phyloP scores from a whole-genome alignment of 345 rosid genomes.

The Camelina laxa region DNA sequence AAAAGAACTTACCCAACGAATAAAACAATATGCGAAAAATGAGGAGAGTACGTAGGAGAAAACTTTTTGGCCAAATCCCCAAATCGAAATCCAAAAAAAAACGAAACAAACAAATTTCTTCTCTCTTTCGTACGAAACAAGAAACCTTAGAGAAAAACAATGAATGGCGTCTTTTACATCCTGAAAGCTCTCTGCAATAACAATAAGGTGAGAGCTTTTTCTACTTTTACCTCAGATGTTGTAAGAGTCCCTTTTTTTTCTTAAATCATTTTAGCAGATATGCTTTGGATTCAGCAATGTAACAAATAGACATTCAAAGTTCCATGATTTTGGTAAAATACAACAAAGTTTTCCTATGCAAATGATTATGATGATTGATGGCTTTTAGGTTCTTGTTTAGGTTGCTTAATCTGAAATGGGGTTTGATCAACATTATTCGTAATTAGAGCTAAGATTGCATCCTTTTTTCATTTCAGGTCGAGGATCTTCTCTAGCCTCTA shows the following conservation, averaged over 20 bases:
- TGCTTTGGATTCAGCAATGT: background rate
- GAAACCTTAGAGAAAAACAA: conserved; percentile 16
- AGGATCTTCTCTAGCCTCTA: conserved; percentile 27
- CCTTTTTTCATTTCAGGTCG: background rate
- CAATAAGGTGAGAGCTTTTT: conserved; percentile 16
- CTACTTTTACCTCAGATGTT: background rate
- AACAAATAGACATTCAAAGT: background rate
- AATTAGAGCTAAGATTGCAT: background rate
- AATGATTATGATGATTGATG: conserved; percentile 3
- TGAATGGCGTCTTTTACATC: conserved; percentile 27
- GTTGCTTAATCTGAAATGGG: conserved; percentile 23
- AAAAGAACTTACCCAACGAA: background rate
- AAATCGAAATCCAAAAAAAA: conserved; percentile 6
- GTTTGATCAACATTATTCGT: conserved; percentile 12
- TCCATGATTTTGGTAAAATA: background rate
- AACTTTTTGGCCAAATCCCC: background rate
- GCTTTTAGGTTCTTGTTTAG: conserved; percentile 3
- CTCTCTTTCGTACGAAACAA: conserved; percentile 25
- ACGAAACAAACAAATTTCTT: conserved; percentile 22
- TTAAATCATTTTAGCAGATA: background rate
- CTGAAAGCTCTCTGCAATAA: background rate
- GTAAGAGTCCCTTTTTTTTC: background rate
- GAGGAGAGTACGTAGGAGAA: conserved; percentile 9
- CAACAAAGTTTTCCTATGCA: background rate
- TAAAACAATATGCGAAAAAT: background rate